phyloP scores from a whole-genome alignment of 805 yeast genomes.

The Blastobotrys mokoenaii region DNA sequence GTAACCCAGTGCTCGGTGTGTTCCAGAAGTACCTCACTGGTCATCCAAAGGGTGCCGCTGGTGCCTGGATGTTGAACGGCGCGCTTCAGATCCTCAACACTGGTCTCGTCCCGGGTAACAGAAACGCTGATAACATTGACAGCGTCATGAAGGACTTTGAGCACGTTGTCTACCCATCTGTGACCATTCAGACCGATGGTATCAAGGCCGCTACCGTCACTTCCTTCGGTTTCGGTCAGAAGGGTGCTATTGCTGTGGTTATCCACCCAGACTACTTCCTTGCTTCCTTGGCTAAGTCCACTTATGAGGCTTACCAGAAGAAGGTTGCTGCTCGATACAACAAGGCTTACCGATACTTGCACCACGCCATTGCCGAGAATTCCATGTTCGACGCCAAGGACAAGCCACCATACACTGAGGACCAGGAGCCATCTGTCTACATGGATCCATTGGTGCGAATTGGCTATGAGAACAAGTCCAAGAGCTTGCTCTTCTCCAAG shows the following conservation, averaged over 20 bases:
- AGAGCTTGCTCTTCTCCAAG: slow-evolving; percentile 26
- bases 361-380: slow-evolving; percentile 86
- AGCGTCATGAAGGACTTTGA: slow-evolving; percentile 71
- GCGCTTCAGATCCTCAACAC: slow-evolving; percentile 85
- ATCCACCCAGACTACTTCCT: slow-evolving; percentile 90
- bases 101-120: slow-evolving; percentile 96
- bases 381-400: slow-evolving; percentile 88
- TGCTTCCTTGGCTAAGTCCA: slow-evolving; percentile 64
- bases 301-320: slow-evolving; percentile 61
- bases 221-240: slow-evolving; percentile 98
- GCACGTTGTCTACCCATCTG: slow-evolving; percentile 88
- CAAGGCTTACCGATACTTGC: slow-evolving; percentile 89
- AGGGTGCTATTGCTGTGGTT: slow-evolving; percentile 93
- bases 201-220: slow-evolving; percentile 95
- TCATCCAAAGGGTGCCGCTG: slow-evolving; percentile 99
- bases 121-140: slow-evolving; percentile 97
- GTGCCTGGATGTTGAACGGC: slow-evolving; percentile 99
- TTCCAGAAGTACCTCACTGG: slow-evolving; percentile 99
- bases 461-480: slow-evolving; percentile 32
- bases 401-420: slow-evolving; percentile 85
- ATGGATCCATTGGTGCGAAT: slow-evolving; percentile 92
- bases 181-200: slow-evolving; percentile 90
- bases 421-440: slow-evolving; percentile 82
- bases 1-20: slow-evolving; percentile 95
- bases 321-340: slow-evolving; percentile 78